Conservation (phyloP, 768 basidiomycete genomes). For the Harrya chromipes region DNA sequence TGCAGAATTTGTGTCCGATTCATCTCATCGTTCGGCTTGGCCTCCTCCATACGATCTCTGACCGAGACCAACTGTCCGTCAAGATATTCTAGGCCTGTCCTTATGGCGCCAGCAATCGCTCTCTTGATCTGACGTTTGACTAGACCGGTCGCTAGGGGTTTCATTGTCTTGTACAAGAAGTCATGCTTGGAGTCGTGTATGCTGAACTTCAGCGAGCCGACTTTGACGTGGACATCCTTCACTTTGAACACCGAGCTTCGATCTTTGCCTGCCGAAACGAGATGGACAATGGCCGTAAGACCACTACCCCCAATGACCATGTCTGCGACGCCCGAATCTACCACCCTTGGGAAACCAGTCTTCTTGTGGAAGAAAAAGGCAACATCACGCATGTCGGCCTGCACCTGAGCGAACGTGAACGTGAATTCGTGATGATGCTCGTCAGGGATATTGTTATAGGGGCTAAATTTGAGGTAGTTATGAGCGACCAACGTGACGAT, state of each 20-base stretch:
- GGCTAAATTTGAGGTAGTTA: constrained; percentile 83
- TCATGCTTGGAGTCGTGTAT: constrained; percentile 93
- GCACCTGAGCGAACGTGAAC: constrained; percentile 78
- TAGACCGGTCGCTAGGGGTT: constrained; percentile 73
- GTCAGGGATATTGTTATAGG: constrained; percentile 58
- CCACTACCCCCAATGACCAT: constrained; percentile 83
- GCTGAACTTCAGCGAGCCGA: constrained; percentile 84
- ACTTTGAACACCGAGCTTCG: constrained; percentile 70
- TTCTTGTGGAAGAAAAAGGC: constrained; percentile 90
- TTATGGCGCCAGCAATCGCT: constrained; percentile 63
- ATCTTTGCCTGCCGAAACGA: constrained; percentile 63
- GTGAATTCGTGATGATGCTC: constrained; percentile 69
- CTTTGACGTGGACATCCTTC: constrained; percentile 68
- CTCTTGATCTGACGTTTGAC: constrained; percentile 72
- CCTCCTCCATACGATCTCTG: constrained; percentile 72
- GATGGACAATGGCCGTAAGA: constrained; percentile 60
- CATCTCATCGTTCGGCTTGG: constrained; percentile 41
- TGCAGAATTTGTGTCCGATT: constrained; percentile 53
- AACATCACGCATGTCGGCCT: constrained; percentile 92
- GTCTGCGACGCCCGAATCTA: constrained; percentile 82
- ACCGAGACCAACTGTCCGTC: constrained; percentile 90
- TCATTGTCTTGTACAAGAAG: constrained; percentile 79
- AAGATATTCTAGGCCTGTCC: constrained; percentile 79
- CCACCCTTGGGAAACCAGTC: constrained; percentile 75
- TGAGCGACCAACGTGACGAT: constrained; percentile 68